Percentiles rank a stretch among this genome's conserved stretches.
These are phyloP conservation scores for Saccharomycopsis microspora DNA, from an alignment of 805 yeast genomes.

Conservation along the genomic window DNA sequence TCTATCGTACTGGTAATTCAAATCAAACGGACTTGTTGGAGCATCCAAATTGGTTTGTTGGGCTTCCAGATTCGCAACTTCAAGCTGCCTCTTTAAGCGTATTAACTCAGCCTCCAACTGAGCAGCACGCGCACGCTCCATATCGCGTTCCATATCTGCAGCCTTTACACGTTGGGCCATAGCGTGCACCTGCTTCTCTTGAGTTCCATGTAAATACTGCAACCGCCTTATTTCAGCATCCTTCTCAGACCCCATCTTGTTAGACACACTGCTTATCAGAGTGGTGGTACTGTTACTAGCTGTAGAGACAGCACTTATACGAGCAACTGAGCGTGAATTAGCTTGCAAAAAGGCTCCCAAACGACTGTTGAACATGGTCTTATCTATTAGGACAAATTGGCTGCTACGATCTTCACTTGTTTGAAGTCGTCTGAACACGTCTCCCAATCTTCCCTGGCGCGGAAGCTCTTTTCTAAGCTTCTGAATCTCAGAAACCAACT, in stretches of 20 bases:
- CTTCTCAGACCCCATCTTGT: conserved; percentile 8
- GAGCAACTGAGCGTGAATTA: not conserved
- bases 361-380: conserved; percentile 4
- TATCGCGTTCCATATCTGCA: not conserved
- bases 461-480: conserved; percentile 8
- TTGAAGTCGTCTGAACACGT: conserved; percentile 1
- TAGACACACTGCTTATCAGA: not conserved
- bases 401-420: not conserved
- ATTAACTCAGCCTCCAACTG: not conserved
- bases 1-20: not conserved
- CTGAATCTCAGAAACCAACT: conserved; percentile 12
- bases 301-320: not conserved
- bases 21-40: not conserved
- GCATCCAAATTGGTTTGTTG: not conserved
- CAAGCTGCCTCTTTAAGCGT: not conserved
- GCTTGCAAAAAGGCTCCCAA: not conserved
- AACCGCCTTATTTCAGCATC: conserved; percentile 12
- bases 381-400: conserved; percentile 12
- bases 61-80: not conserved
- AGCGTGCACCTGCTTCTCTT: conserved; percentile 6
- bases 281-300: not conserved
- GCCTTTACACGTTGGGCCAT: not conserved
- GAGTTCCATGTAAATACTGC: conserved; percentile 4
- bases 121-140: not conserved
- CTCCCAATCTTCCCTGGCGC: conserved; percentile 3